Base-by-base conservation (phyloP, 2,329 filamentous ascomycete genomes). In the Xylariaceae sp. region DNA sequence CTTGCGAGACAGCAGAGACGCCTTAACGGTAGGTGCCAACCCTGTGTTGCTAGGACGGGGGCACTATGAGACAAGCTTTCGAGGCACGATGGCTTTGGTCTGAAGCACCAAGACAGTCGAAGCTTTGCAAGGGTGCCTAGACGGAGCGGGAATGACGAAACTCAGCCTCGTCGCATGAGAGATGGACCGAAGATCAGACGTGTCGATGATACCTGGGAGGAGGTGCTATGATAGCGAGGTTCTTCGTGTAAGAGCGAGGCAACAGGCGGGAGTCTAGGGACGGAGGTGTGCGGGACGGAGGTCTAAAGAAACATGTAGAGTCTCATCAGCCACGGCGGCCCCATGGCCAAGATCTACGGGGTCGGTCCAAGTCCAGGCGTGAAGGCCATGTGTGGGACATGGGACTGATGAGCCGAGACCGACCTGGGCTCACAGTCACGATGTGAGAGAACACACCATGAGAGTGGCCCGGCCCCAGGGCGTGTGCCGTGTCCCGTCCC, bases 261-360 rank as follows among this genome's bases (percentile, higher is more conserved):
- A 56, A 58, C 54, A 56, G 56, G 55, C 44, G 37, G 36, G 51
- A 51, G 60, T 62, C 65, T 65, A 64, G 61, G 57, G 61, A 56
- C 51, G 44, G 53, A 59, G 53, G 57, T 49, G n/a, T n/a, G 57
- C 51, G 41, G 35, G 46, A 57, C 55, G 59, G 57, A 27, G 53
- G 40, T 37, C 34, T 31, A 37, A 40, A 52, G 46, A 51, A 52
- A 51, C 50, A 40, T 43, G 45, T 39, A 35, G 35, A 51, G 48
- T 51, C 40, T 50, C 45, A 45, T 47, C 47, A 55, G 51, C 52
- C 53, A 56, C 44, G 48, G 49, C 50, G 52, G 50, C 42, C 49
- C 43, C 35, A 40, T 36, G 45, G 40, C 40, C 43, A 41, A 43
- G 47, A 40, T 35, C 33, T 47, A 44, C 51, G 51, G 50, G 44